These are phyloP conservation scores for Leptosphaerulina australis DNA, from an alignment of 2,329 filamentous ascomycete species.

Conservation along the genomic window DNA sequence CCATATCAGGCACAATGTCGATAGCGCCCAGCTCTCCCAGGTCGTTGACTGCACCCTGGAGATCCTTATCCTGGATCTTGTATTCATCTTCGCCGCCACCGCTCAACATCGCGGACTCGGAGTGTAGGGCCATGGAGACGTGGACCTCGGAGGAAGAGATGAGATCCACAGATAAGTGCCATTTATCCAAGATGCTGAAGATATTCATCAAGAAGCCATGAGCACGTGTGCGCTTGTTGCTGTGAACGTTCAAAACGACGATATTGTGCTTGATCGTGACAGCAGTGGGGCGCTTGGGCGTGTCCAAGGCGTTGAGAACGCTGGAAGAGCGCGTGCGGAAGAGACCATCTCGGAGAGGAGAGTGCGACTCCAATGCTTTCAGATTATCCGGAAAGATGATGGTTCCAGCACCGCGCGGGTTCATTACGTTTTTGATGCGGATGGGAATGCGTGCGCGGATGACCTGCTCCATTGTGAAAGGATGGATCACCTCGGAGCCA, in stretches of 20 bases:
- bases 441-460: conserved; percentile 79
- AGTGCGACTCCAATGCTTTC: conserved; percentile 59
- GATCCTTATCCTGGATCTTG: conserved; percentile 54
- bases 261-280: conserved; percentile 98
- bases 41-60: conserved; percentile 65
- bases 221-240: conserved; percentile 93
- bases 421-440: conserved; percentile 91
- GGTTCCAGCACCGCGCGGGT: conserved; percentile 77
- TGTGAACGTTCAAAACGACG: conserved; percentile 96
- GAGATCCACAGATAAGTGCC: conserved; percentile 88
- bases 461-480: conserved; percentile 96
- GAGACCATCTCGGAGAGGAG: conserved; percentile 64
- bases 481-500: conserved; percentile 90
- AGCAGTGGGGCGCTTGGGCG: conserved; percentile 60
- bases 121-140: conserved; percentile 95
- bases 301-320: conserved; percentile 54
- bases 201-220: conserved; percentile 96
- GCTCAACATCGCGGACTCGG: conserved; percentile 64
- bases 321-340: conserved; percentile 56
- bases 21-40: conserved; percentile 84
- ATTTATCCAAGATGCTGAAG: conserved; percentile 86
- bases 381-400: conserved; percentile 78
- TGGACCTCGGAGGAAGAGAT: conserved; percentile 97
- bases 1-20: conserved; percentile 89
- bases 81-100: conserved; percentile 56